Conservation (phyloP, 2,329 filamentous ascomycete species). For the Colletotrichum sp. region DNA sequence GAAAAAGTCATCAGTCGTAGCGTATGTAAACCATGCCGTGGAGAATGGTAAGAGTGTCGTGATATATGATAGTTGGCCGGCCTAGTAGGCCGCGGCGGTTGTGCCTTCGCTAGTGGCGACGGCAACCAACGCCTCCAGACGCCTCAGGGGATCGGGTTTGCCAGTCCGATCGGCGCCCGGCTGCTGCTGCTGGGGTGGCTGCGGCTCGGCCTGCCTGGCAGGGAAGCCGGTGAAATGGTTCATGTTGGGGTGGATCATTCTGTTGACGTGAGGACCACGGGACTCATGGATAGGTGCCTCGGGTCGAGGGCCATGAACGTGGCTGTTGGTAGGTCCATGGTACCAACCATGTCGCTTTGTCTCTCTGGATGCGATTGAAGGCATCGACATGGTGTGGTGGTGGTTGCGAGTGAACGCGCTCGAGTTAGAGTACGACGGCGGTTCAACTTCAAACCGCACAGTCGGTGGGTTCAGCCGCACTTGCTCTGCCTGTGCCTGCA, state of each 20-base stretch:
- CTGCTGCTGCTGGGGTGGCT: conserved; percentile 21
- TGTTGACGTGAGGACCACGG: conserved; percentile 53
- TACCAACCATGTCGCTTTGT: conserved; percentile 77
- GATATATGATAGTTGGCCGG: neutral
- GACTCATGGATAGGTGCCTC: conserved; percentile 33
- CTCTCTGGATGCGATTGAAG: conserved; percentile 60
- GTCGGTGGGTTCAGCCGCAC: conserved; percentile 48
- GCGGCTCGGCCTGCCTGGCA: conserved; percentile 32
- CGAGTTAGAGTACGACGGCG: conserved; percentile 30
- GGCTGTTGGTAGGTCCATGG: conserved; percentile 53
- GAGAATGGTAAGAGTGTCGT: neutral
- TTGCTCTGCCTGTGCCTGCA: conserved; percentile 60
- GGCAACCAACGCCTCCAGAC: conserved; percentile 48
- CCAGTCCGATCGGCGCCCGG: conserved; percentile 29
- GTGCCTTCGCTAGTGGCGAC: conserved; percentile 50
- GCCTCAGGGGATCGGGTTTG: conserved; percentile 38
- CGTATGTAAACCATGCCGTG: neutral
- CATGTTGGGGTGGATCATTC: conserved; percentile 64
- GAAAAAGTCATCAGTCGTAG: conserved; percentile 17
- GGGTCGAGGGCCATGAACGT: conserved; percentile 22
- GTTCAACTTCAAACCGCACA: conserved; percentile 61
- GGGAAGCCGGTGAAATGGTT: conserved; percentile 58
- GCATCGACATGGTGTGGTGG: conserved; percentile 66
- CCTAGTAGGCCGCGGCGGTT: conserved; percentile 44
- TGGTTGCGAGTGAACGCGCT: conserved; percentile 33